These are phyloP conservation scores for Phylloporus scabripes DNA, from an alignment of 768 basidiomycete genomes.

Conservation along the genomic window DNA sequence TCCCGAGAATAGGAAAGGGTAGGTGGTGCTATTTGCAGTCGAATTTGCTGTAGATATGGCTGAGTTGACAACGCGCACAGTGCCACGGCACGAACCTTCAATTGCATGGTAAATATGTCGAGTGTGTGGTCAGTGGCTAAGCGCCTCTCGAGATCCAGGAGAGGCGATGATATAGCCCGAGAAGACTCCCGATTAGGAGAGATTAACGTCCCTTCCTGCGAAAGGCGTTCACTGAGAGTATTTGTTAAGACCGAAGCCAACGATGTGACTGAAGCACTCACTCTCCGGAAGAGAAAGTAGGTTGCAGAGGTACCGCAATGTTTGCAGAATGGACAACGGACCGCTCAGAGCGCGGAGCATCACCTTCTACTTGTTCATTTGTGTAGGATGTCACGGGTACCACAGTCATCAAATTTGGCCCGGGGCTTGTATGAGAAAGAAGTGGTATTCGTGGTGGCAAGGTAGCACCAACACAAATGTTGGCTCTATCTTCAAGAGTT, in stretches of 20 bases:
- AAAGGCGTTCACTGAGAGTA: slow-evolving; percentile 48
- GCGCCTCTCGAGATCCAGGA: slow-evolving; percentile 76
- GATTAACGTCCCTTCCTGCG: slow-evolving; percentile 53
- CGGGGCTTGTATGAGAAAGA: not conserved
- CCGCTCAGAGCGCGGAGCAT: slow-evolving; percentile 17
- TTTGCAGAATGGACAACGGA: slow-evolving; percentile 33
- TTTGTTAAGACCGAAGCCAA: slow-evolving; percentile 6
- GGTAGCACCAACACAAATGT: slow-evolving; percentile 25
- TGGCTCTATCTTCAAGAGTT: slow-evolving; percentile 56
- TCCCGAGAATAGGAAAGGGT: slow-evolving; percentile 71
- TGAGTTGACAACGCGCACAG: slow-evolving; percentile 3
- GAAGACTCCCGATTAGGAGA: slow-evolving; percentile 49
- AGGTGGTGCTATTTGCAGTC: slow-evolving; percentile 84
- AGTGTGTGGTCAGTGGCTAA: slow-evolving; percentile 73
- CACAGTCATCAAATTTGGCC: not conserved
- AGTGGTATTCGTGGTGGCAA: not conserved
- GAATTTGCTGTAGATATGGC: slow-evolving; percentile 59
- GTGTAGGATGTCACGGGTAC: not conserved
- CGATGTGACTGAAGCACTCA: slow-evolving; percentile 29
- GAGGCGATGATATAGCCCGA: slow-evolving; percentile 48
- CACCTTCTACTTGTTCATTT: slow-evolving; percentile 2
- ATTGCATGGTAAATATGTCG: slow-evolving; percentile 94
- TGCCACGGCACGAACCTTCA: slow-evolving; percentile 52
- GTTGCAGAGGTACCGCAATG: slow-evolving; percentile 47
- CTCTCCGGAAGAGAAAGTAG: slow-evolving; percentile 52